Evolutionary conservation across 192 early-diverging fungal genomes (phyloP).

Genomic region (Gonapodya prolifera): DNA sequence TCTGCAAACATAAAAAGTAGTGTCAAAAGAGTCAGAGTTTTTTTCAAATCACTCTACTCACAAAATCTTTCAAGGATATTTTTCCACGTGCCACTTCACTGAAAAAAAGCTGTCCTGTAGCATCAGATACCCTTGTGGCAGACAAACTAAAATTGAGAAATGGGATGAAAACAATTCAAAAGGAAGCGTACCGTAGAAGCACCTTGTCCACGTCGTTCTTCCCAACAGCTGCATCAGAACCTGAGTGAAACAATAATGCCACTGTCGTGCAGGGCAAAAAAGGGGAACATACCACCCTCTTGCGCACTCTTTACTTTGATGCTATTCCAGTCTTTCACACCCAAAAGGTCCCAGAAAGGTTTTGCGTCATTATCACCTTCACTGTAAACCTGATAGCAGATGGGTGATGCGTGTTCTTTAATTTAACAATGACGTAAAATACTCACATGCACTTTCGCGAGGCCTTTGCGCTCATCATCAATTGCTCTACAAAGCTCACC

Average conservation of each 20-base stretch:
- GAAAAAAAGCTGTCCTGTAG: neutral
- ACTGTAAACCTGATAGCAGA: neutral
- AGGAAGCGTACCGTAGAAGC: neutral
- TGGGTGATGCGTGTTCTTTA: no score
- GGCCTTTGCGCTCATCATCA: constrained; percentile 33
- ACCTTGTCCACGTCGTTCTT: neutral
- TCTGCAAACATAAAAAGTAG: neutral
- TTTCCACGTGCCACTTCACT: neutral
- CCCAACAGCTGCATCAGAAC: neutral
- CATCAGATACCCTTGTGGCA: neutral
- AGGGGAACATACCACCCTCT: neutral
- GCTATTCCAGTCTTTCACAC: neutral
- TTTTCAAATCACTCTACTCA: no score
- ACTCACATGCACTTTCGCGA: neutral
- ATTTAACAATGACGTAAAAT: no score
- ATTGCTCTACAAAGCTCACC: constrained; percentile 49
- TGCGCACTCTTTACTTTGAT: neutral
- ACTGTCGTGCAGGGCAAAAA: neutral
- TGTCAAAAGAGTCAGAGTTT: neutral
- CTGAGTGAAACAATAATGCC: neutral
- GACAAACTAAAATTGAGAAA: no score
- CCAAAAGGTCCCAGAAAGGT: neutral
- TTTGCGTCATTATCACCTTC: neutral
- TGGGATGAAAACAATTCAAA: no score
- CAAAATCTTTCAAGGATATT: neutral